Conservation (phyloP, 805 yeast species). For the Candida vartiovaarae region DNA sequence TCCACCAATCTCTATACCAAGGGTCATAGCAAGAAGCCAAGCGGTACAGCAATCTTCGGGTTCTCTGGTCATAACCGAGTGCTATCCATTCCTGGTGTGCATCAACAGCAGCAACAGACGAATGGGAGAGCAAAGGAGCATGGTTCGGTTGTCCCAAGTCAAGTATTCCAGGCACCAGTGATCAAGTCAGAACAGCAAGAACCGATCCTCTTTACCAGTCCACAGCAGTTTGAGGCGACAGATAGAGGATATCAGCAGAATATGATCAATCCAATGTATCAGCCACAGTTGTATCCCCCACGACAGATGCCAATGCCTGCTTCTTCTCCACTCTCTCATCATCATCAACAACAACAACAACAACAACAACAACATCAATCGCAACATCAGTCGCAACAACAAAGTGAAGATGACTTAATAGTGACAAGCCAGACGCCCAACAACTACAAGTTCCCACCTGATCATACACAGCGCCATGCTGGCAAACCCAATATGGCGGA, state of each 20-base stretch:
- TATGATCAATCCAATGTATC: not conserved
- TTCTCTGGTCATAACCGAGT: conserved; percentile 57
- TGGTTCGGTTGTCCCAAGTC: conserved; percentile 18
- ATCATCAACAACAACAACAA: conserved; percentile 1
- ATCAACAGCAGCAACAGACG: not conserved
- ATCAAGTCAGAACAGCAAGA: conserved; percentile 9
- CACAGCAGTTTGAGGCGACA: conserved; percentile 13
- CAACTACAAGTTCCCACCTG: conserved; percentile 52
- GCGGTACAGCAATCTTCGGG: conserved; percentile 82
- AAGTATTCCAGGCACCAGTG: conserved; percentile 10
- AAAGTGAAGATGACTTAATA: conserved; percentile 33
- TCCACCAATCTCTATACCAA: conserved; percentile 7
- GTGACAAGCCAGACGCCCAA: conserved; percentile 40
- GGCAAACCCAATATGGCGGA: not conserved
- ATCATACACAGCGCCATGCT: not conserved
- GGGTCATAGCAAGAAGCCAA: conserved; percentile 51
- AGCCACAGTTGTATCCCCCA: not conserved
- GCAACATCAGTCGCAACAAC: not conserved
- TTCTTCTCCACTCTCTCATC: not conserved
- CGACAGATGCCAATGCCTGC: not conserved
- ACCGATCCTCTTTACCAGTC: conserved; percentile 15
- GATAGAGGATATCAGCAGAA: not conserved
- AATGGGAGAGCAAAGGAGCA: conserved; percentile 1
- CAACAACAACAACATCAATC: conserved; percentile 6
- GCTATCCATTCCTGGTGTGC: conserved; percentile 48